Evolutionary conservation across 176 grass and related monocot species (phyloP).

Genomic region (Avena eriantha): DNA sequence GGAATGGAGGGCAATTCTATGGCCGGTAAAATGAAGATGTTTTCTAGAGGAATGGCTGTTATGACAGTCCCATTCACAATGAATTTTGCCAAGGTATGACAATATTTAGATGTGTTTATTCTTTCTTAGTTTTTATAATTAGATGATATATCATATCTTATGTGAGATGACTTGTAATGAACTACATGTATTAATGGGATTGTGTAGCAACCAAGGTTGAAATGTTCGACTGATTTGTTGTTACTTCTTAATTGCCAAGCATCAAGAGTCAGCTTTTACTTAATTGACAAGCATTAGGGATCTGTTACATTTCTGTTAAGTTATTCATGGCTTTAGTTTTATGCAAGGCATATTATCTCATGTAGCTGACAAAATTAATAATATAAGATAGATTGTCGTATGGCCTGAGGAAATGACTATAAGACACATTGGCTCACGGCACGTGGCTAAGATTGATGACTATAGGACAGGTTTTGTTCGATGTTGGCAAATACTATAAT

Average conservation of each 20-base stretch:
- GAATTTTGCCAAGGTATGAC: conserved; percentile 82
- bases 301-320: no score
- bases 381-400: background rate
- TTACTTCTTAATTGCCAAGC: conserved; percentile 23
- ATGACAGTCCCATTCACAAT: conserved; percentile 87
- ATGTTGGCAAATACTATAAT: conserved; percentile 19
- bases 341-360: background rate
- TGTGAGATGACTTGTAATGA: conserved; percentile 34
- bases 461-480: conserved; percentile 14
- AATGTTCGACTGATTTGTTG: background rate
- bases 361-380: conserved; percentile 23
- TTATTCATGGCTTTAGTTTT: no score
- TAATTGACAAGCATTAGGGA: conserved; percentile 24
- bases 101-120: conserved; percentile 36
- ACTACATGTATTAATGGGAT: background rate
- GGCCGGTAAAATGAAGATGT: conserved; percentile 73
- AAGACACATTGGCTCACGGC: background rate
- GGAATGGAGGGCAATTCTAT: conserved; percentile 84
- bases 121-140: conserved; percentile 12
- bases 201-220: conserved; percentile 9
- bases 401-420: background rate
- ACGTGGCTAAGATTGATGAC: background rate
- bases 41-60: conserved; percentile 83
- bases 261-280: conserved; percentile 16
- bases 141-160: background rate